Base-by-base conservation (phyloP, 768 basidiomycete species). In the Daedalea quercina region DNA sequence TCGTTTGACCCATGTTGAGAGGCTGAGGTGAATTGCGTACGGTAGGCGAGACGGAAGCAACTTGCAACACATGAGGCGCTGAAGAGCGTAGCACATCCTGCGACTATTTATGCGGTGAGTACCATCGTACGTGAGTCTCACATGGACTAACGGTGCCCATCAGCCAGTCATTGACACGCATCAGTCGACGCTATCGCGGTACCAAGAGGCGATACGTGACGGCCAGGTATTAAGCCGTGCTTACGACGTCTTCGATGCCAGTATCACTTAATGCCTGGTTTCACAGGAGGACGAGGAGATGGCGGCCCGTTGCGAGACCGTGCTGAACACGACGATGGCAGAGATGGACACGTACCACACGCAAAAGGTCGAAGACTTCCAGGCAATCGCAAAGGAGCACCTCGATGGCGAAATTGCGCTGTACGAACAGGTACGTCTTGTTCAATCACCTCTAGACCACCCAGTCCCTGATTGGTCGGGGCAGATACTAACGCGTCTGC, bases 321-420 rank as follows among this genome's bases (percentile, higher is more conserved):
- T 92, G 7, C 70, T 94, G 24, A 93, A 94, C 65, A 83, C 82
- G 9, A 92, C 90, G 1, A 85, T 91, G 82, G 88, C 91, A 0
- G 90, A 94, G 71, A 82, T 93, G 74, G 86, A 89, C 47, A 81
- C 77, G 1, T 88, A 90, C 59, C 87, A 90, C 63, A 67, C 71
- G 0, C 86, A 90, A 65, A 87, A 90, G 65, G 63, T 66, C 7
- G 85, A 88, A 60, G 88, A 91, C 58, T 82, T 92, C 55, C 67
- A 71, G 15, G 68, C 63, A 1, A 56, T 88, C 13, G 70, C 80
- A 3, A 79, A 73, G 53, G 85, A 85, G 35, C 83, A 90, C 63
- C 76, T 93, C 2, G 87, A 91, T 57, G 85, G 82, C 7, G 85
- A 91, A 65, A 91, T 92, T 54, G 76, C 71, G 1, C 76, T 86